Evolutionary conservation across 306 rosid species (phyloP), one percentile per base, ranked within the genome.

Genomic region (Lagenaria siceraria): DNA sequence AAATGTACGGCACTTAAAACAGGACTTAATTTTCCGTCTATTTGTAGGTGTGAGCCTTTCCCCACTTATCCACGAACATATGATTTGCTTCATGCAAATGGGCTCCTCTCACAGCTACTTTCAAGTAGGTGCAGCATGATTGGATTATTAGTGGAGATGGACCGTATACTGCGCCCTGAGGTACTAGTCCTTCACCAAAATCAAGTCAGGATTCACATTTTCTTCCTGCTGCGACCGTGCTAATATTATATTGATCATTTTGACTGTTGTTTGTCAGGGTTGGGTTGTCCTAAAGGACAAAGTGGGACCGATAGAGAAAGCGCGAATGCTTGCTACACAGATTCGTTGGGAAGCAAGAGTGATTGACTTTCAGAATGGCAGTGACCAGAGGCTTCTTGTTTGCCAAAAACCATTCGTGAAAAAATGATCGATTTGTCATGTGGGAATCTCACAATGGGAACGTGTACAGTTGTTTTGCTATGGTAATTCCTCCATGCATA

Each of bases 341-440:
- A 82, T 96, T 56, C 99, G 98, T 65, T 96, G 99, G 99, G 99
- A 96, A 78, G 99, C 98, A 19, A 90, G 99, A 89, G 89, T 96
- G 85, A 96, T 96, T 70, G 99, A 91, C 82, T 90, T 84, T 82
- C 96, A 92, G 85, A 96, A 91, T 78, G 99, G 99, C 72, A 90
- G 96, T 78, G 99, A 96, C 84, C 96, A 88, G 85, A 85, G 96
- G 79, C 86, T 96, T 77, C 99, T 96, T 62, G 92, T 96, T 80
- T 96, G 98, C 89, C 99, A 96, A 84, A 96, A 96, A 86, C 96
- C 91, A 7, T 96, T 96, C 75, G 64, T 92, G 74, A 92, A 81
- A 81, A 96, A 90, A 87, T 96, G 89, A 93, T 80, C 63, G 84
- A 70, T 84, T 83, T 84, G 74, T 29, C 12, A 21, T 82, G 77